Evolutionary conservation across 768 basidiomycete genomes (phyloP).

Genomic region (Clathrus columnatus): DNA sequence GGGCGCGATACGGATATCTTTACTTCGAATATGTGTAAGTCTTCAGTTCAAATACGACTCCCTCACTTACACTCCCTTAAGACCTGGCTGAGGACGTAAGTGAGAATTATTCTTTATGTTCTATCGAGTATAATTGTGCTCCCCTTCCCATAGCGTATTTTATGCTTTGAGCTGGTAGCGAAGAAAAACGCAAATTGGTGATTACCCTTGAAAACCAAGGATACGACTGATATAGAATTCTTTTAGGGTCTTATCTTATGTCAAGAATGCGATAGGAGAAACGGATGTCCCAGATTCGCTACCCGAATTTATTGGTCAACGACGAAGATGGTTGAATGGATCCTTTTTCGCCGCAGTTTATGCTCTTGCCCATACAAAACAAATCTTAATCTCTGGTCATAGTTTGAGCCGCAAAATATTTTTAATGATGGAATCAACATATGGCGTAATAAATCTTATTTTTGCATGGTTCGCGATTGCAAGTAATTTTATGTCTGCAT

Average conservation of each 20-base stretch:
- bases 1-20: conserved; percentile 86
- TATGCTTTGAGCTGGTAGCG: conserved; percentile 74
- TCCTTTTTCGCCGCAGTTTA: conserved; percentile 95
- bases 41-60: background rate
- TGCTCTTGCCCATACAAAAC: conserved; percentile 80
- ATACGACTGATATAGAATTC: conserved; percentile 23
- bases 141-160: conserved; percentile 57
- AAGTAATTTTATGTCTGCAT: conserved; percentile 23
- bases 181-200: conserved; percentile 74
- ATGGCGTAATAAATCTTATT: conserved; percentile 78
- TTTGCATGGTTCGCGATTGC: conserved; percentile 94
- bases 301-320: conserved; percentile 89
- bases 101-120: background rate
- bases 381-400: conserved; percentile 75
- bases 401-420: conserved; percentile 62
- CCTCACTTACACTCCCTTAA: conserved; percentile 19
- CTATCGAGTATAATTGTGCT: conserved; percentile 18
- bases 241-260: conserved; percentile 88
- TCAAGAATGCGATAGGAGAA: conserved; percentile 86
- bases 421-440: conserved; percentile 74
- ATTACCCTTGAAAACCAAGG: conserved; percentile 24
- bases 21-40: conserved; percentile 92
- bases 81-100: conserved; percentile 85
- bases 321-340: conserved; percentile 84
- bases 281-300: conserved; percentile 92